Conservation (phyloP, 371 early-diverging fungal genomes). For the Smittium culicis region DNA sequence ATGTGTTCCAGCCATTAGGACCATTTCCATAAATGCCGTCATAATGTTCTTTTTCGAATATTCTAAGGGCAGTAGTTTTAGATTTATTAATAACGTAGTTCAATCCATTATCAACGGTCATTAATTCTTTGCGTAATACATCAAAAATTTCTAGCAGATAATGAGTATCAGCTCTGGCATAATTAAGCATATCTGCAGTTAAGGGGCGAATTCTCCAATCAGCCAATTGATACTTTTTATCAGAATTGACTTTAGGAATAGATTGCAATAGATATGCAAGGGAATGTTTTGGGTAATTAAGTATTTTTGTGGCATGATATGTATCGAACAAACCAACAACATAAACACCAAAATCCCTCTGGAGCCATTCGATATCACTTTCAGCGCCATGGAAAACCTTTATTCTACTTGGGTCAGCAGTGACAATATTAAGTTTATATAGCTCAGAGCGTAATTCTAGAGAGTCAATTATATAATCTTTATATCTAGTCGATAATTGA, state of each 20-base stretch:
- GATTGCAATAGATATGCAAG: conserved; percentile 65
- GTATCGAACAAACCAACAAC: conserved; percentile 94
- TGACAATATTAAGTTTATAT: conserved; percentile 60
- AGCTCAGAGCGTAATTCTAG: conserved; percentile 64
- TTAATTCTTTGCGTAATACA: conserved; percentile 67
- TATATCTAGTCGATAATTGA: conserved; percentile 77
- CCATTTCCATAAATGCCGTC: conserved; percentile 43
- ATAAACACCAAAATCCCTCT: conserved; percentile 91
- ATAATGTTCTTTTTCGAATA: conserved; percentile 65
- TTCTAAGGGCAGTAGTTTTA: conserved; percentile 42
- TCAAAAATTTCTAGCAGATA: conserved; percentile 89
- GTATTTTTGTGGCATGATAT: conserved; percentile 73
- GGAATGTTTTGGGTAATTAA: conserved; percentile 59
- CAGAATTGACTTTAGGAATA: conserved; percentile 66
- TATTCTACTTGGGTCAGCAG: conserved; percentile 73
- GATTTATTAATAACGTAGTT: conserved; percentile 53
- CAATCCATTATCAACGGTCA: conserved; percentile 33
- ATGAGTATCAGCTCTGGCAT: conserved; percentile 92
- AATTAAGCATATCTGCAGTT: conserved; percentile 76
- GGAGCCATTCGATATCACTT: conserved; percentile 92
- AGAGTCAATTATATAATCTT: conserved; percentile 86
- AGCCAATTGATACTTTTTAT: conserved; percentile 89
- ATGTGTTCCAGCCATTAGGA: conserved; percentile 56
- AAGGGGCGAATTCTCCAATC: conserved; percentile 95
- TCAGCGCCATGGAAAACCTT: conserved; percentile 96